phyloP scores from a whole-genome alignment of 768 basidiomycete genomes.

The Mycena galericulata region DNA sequence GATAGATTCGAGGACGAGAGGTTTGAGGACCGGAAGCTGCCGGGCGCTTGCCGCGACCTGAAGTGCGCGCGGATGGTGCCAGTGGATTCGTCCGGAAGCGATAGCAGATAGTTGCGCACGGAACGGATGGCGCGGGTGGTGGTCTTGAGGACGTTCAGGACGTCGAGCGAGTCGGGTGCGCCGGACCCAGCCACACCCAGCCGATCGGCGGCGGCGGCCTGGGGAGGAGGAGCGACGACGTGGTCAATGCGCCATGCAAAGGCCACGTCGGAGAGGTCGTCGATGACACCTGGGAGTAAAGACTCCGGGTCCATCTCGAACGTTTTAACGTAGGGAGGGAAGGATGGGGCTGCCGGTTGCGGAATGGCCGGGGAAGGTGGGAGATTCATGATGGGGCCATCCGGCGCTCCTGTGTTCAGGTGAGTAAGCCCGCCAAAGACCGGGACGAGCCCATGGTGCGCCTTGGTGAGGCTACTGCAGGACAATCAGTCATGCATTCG shows the following conservation, averaged over 20 bases:
- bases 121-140: constrained; percentile 87
- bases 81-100: constrained; percentile 81
- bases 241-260: constrained; percentile 68
- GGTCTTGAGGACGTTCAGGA: constrained; percentile 78
- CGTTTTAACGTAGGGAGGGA: constrained; percentile 70
- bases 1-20: constrained; percentile 46
- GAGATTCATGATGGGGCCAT: constrained; percentile 60
- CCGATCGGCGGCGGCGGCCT: constrained; percentile 33
- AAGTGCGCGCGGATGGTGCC: constrained; percentile 68
- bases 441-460: constrained; percentile 75
- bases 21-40: constrained; percentile 53
- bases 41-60: constrained; percentile 59
- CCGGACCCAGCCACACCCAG: constrained; percentile 37
- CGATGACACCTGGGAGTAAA: constrained; percentile 80
- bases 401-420: constrained; percentile 54
- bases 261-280: constrained; percentile 77
- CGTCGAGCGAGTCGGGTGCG: constrained; percentile 51
- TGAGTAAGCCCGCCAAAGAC: constrained; percentile 75
- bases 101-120: constrained; percentile 85
- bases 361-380: constrained; percentile 78
- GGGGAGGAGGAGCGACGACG: constrained; percentile 8
- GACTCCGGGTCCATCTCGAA: constrained; percentile 82
- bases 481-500: constrained; percentile 32
- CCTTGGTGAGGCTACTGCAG: constrained; percentile 49
- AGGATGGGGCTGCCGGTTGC: constrained; percentile 53